A percentile compares a stretch with the other conserved stretches of the same genome.
phyloP scores from a whole-genome alignment of 257 asterid species.

The Gardenia jasminoides region DNA sequence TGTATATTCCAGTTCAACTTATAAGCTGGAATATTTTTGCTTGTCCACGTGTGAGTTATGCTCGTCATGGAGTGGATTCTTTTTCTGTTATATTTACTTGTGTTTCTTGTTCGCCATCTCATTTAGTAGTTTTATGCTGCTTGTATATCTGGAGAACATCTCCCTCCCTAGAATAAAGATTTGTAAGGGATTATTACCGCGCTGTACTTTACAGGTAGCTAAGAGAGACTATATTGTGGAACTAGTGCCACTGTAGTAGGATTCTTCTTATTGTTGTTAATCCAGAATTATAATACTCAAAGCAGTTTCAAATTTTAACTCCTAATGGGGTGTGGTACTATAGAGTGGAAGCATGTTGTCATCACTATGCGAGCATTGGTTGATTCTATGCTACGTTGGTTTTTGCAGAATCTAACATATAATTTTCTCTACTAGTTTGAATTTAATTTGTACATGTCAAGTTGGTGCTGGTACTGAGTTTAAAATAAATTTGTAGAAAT shows the following conservation, averaged over 20 bases:
- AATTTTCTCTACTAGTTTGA: neutral
- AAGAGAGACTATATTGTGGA: neutral
- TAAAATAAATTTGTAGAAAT: neutral
- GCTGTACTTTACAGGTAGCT: slow-evolving; percentile 4
- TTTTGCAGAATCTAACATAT: no score
- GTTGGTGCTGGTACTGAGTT: neutral
- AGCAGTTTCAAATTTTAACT: neutral
- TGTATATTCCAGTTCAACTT: neutral
- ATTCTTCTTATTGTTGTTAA: neutral
- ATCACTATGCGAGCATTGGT: neutral
- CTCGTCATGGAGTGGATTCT: neutral
- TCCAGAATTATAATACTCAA: neutral
- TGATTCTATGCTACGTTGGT: neutral
- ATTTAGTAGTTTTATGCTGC: slow-evolving; percentile 13
- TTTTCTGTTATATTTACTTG: neutral
- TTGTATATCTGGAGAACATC: slow-evolving; percentile 17
- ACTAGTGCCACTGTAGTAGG: slow-evolving; percentile 15
- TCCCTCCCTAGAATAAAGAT: slow-evolving; percentile 18
- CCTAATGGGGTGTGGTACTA: neutral
- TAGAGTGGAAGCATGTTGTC: neutral
- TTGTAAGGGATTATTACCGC: slow-evolving; percentile 3
- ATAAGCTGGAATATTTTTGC: slow-evolving; percentile 2
- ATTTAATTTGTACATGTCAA: neutral
- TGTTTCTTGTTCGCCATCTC: neutral
- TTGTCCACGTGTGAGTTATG: neutral